phyloP scores from a whole-genome alignment of 2,329 filamentous ascomycete species.

The Exophiala bonariae region DNA sequence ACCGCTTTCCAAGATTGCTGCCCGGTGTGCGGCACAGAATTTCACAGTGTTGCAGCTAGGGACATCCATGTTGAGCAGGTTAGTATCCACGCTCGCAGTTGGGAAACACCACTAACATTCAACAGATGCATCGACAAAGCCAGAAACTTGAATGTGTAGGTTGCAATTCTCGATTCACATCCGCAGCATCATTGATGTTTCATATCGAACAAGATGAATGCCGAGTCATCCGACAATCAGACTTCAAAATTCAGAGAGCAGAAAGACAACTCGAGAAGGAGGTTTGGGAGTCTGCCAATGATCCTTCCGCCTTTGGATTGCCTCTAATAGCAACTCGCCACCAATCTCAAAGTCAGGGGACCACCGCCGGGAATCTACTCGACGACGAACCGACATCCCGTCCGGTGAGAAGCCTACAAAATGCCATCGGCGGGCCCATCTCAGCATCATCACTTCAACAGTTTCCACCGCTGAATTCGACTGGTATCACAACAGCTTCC shows the following conservation, averaged over 20 bases:
- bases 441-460: conserved; percentile 9
- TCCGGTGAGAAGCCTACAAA: conserved; percentile 3
- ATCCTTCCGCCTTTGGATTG: conserved; percentile 6
- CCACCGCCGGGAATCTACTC: background rate
- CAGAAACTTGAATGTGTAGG: conserved; percentile 48
- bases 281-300: conserved; percentile 22
- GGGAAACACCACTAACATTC: background rate
- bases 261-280: conserved; percentile 51
- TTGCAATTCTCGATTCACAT: conserved; percentile 49
- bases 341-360: conserved; percentile 1
- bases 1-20: conserved; percentile 44
- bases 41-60: conserved; percentile 53
- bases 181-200: conserved; percentile 49
- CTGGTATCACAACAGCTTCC: no score
- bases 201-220: conserved; percentile 59
- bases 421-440: conserved; percentile 13
- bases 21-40: conserved; percentile 58
- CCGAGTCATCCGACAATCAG: conserved; percentile 37
- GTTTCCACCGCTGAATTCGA: conserved; percentile 13
- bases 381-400: background rate
- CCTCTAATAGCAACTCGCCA: background rate
- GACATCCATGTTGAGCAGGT: conserved; percentile 55
- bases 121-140: conserved; percentile 45
- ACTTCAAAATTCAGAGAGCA: conserved; percentile 51
- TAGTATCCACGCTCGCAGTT: conserved; percentile 24